A percentile compares a stretch with the other conserved stretches of the same genome.
These are phyloP conservation scores for Sporobolomyces pararoseus DNA, from an alignment of 768 basidiomycete species.

Conservation along the genomic window DNA sequence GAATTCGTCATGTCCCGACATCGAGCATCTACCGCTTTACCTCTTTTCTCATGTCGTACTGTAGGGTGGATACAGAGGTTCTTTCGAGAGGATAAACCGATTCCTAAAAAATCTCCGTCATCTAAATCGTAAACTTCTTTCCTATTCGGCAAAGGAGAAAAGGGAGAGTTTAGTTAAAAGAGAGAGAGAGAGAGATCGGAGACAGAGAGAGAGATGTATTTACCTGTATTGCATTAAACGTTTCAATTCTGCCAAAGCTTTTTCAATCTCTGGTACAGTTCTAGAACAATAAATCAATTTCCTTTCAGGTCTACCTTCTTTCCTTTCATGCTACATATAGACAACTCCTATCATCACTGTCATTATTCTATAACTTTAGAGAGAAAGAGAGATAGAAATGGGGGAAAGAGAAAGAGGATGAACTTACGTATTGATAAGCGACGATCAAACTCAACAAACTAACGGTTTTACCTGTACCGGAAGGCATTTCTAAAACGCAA, in stretches of 20 bases:
- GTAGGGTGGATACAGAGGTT: slow-evolving; percentile 94
- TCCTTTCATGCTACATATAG: slow-evolving; percentile 61
- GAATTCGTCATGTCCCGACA: slow-evolving; percentile 92
- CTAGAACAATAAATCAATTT: slow-evolving; percentile 99
- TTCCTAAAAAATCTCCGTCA: slow-evolving; percentile 75
- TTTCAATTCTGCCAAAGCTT: slow-evolving; percentile 91
- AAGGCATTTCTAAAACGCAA: slow-evolving; percentile 99
- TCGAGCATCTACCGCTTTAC: slow-evolving; percentile 90
- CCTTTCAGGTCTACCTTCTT: slow-evolving; percentile 52
- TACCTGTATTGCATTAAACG: slow-evolving; percentile 85
- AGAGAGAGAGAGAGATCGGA: slow-evolving; percentile 46
- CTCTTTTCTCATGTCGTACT: slow-evolving; percentile 93
- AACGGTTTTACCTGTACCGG: slow-evolving; percentile 98
- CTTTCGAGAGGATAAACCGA: slow-evolving; percentile 91
- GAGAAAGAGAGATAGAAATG: background rate
- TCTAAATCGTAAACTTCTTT: slow-evolving; percentile 60
- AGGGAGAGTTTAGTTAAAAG: slow-evolving; percentile 47
- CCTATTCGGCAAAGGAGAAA: too few species aligned
- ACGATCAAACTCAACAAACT: slow-evolving; percentile 91
- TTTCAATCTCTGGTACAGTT: slow-evolving; percentile 98
- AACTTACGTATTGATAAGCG: slow-evolving; percentile 88
- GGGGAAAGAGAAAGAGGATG: background rate
- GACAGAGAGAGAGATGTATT: slow-evolving; percentile 49
- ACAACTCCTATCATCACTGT: slow-evolving; percentile 2
- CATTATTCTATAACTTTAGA: background rate